phyloP scores from a whole-genome alignment of 1,284 basidiomycete genomes.

The Malassezia psittaci region DNA sequence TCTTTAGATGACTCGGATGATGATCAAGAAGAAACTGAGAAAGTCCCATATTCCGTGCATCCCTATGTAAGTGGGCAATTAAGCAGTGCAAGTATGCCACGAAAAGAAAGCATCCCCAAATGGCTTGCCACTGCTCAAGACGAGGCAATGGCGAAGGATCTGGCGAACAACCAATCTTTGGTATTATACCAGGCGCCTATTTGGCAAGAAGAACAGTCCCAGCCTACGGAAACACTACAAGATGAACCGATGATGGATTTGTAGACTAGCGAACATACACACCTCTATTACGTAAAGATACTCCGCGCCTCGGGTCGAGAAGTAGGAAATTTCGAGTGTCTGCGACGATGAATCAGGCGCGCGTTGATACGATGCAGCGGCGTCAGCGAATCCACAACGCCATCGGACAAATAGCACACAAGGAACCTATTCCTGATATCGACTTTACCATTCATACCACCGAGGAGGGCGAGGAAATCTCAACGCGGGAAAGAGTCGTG shows the following conservation, averaged over 20 bases:
- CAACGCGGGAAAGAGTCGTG: constrained; percentile 49
- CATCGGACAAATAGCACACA: constrained; percentile 38
- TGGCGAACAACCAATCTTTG: background rate
- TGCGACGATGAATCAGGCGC: constrained; percentile 1
- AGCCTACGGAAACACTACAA: background rate
- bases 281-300: constrained; percentile 4
- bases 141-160: background rate
- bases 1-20: constrained; percentile 13
- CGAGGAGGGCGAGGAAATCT: constrained; percentile 49
- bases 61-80: constrained; percentile 1
- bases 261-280: background rate
- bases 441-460: constrained; percentile 50
- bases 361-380: constrained; percentile 8
- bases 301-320: background rate
- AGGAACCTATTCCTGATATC: constrained; percentile 37
- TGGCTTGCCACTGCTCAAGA: constrained; percentile 5
- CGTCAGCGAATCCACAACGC: constrained; percentile 35
- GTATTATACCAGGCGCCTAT: constrained; percentile 9
- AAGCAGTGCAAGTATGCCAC: background rate
- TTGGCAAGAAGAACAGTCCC: background rate
- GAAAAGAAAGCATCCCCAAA: background rate
- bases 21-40: background rate
- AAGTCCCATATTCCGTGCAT: constrained; percentile 3
- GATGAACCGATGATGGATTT: background rate
- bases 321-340: background rate